Base-by-base conservation (phyloP, 2,329 filamentous ascomycete species). In the Tetracladium maxilliforme region DNA sequence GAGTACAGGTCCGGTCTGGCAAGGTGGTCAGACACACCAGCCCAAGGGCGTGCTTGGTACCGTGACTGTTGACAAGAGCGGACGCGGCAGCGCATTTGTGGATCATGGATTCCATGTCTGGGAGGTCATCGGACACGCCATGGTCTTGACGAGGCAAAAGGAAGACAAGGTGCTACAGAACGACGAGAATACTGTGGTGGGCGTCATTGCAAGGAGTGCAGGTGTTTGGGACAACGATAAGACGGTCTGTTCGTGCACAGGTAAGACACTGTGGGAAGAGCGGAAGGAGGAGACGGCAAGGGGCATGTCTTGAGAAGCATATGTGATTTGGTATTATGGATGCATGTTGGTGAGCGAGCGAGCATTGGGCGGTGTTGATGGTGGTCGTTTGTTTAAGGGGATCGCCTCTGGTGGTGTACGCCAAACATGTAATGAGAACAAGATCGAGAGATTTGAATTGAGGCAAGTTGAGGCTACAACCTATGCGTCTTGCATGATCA, bases 151-250 rank as follows among this genome's bases (percentile, higher is more conserved):
- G 22, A 73, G 47, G 32, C 61, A 72, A 49, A 56, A 69, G 30
- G 67, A 73, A 37, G 57, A 58, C 30, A 59, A 58, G 28, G 61
- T 67, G 43, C 54, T 75, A 38, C 61, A 63, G 40, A 86, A 93
- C 38, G 81, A 93, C 44, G 64, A 73, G 28, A 71, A 92, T 47
- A 93, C 84, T 12, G 59, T 94, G 25, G 81, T 93, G 3, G 90
- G 90, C 7, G 86, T 98, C 25, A 82, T 98, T 53, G 90, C 90
- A 24, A 65, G 90, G 45, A 94, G 86, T 50, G 87, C 90, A 10
- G 90, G 90, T n/a, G 78, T 93, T 33, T 98, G 90, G 90, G 87
- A 94, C 49, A 93, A 98, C 42, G 83, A 94, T 48, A 98, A 95
- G 65, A 93, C 81, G 22, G 87, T 98, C 6, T 98, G 90, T 50